Conservation (phyloP, 495 filamentous ascomycete genomes). For the Annulohypoxylon maeteangense region DNA sequence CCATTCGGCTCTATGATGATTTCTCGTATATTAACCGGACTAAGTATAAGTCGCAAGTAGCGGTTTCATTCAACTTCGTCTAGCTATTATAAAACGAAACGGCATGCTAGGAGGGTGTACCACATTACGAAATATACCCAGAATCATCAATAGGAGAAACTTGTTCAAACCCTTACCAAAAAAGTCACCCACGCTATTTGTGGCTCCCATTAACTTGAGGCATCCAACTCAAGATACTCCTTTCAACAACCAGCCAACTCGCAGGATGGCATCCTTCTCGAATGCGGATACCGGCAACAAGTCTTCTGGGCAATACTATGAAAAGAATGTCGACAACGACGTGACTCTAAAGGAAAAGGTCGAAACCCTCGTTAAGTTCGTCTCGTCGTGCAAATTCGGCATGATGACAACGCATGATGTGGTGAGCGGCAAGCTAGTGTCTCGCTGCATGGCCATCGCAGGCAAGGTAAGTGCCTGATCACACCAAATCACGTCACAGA, state of each 20-base stretch:
- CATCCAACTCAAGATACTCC: neutral
- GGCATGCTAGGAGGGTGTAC: slow-evolving; percentile 14
- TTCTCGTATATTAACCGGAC: neutral
- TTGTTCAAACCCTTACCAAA: neutral
- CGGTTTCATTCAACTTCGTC: neutral
- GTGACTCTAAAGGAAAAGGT: slow-evolving; percentile 79
- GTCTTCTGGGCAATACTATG: slow-evolving; percentile 81
- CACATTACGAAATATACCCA: neutral
- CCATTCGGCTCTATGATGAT: slow-evolving; percentile 29
- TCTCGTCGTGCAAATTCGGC: slow-evolving; percentile 79
- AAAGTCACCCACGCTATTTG: neutral
- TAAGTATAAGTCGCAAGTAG: slow-evolving; percentile 4
- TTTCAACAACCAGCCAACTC: neutral
- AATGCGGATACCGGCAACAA: slow-evolving; percentile 69
- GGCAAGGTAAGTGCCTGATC: slow-evolving; percentile 78
- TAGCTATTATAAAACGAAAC: slow-evolving; percentile 25
- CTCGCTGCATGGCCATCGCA: slow-evolving; percentile 89
- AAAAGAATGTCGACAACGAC: slow-evolving; percentile 72
- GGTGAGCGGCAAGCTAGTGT: slow-evolving; percentile 69
- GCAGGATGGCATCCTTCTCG: slow-evolving; percentile 56
- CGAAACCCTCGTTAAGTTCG: slow-evolving; percentile 75
- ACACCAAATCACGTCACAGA: no score
- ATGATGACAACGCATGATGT: slow-evolving; percentile 75
- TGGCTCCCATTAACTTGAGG: neutral
- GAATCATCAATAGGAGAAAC: neutral